These are phyloP conservation scores for Venturia oleaginea DNA, from an alignment of 2,329 filamentous ascomycete species.

Conservation along the genomic window DNA sequence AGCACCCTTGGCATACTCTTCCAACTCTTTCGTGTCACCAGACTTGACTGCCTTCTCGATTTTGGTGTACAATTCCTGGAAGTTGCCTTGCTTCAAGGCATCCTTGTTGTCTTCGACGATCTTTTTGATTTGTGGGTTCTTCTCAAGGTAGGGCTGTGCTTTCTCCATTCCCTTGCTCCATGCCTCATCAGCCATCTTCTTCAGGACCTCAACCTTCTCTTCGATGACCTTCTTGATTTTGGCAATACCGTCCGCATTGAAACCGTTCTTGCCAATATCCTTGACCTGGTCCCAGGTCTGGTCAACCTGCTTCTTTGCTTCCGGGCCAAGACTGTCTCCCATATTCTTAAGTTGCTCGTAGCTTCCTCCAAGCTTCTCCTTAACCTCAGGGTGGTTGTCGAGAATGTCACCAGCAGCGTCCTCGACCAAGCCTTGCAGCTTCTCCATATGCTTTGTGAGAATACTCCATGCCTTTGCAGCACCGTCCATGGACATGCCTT, in stretches of 20 bases:
- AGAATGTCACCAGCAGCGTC: slow-evolving; percentile 57
- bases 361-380: slow-evolving; percentile 61
- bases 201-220: slow-evolving; percentile 59
- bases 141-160: slow-evolving; percentile 63
- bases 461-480: slow-evolving; percentile 53
- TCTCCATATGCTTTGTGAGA: slow-evolving; percentile 51
- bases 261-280: slow-evolving; percentile 53
- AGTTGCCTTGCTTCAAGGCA: slow-evolving; percentile 57
- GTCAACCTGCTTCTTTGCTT: slow-evolving; percentile 68
- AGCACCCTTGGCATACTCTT: slow-evolving; percentile 52
- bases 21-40: slow-evolving; percentile 49
- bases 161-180: slow-evolving; percentile 65
- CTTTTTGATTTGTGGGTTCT: slow-evolving; percentile 67
- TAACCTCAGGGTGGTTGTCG: slow-evolving; percentile 63
- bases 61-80: slow-evolving; percentile 53
- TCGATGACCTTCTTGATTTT: slow-evolving; percentile 54
- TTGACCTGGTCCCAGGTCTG: slow-evolving; percentile 60
- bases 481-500: slow-evolving; percentile 50
- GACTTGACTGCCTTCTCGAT: slow-evolving; percentile 53
- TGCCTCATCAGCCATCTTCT: slow-evolving; percentile 59
- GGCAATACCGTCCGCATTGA: slow-evolving; percentile 46
- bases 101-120: slow-evolving; percentile 63
- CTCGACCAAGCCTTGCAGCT: slow-evolving; percentile 51
- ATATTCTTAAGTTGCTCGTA: slow-evolving; percentile 61
- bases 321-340: slow-evolving; percentile 61